Evolutionary conservation across 2,329 filamentous ascomycete species (phyloP).

Genomic region (Pseudocercospora pini-densiflorae): DNA sequence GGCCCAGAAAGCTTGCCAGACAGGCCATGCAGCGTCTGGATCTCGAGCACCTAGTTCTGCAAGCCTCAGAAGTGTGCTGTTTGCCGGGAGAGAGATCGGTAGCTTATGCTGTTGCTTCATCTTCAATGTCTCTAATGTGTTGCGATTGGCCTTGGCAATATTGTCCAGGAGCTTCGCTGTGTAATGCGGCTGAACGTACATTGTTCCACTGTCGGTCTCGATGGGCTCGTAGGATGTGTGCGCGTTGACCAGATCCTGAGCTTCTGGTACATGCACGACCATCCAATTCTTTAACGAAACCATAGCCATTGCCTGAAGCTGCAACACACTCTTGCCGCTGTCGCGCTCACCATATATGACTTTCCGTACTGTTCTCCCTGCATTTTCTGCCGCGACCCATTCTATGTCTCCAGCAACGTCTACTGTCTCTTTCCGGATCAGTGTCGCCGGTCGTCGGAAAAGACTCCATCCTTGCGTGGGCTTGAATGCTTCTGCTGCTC

Average conservation of each 20-base stretch:
- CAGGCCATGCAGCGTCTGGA: constrained; percentile 75
- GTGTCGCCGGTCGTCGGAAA: constrained; percentile 78
- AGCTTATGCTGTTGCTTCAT: constrained; percentile 62
- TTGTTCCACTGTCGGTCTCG: constrained; percentile 53
- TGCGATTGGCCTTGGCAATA: constrained; percentile 73
- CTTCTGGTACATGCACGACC: constrained; percentile 90
- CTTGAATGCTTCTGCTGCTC: constrained; percentile 90
- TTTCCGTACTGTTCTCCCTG: constrained; percentile 58
- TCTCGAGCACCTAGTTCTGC: constrained; percentile 72
- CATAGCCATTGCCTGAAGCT: constrained; percentile 82
- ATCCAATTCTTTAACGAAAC: constrained; percentile 85
- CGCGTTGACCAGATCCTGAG: constrained; percentile 78
- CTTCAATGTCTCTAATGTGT: constrained; percentile 61
- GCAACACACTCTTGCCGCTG: constrained; percentile 83
- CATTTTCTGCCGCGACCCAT: constrained; percentile 33
- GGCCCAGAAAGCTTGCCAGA: constrained; percentile 79
- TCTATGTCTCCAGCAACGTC: constrained; percentile 61
- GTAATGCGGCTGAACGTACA: constrained; percentile 80
- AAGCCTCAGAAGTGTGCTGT: constrained; percentile 69
- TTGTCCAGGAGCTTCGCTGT: constrained; percentile 73
- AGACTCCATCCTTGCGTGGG: constrained; percentile 83
- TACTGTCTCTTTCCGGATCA: constrained; percentile 79
- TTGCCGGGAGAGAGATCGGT: constrained; percentile 61
- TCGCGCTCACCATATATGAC: constrained; percentile 75
- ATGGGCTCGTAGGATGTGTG: constrained; percentile 80